A percentile compares a stretch with the other conserved stretches of the same genome.
Evolutionary conservation across 2,329 filamentous ascomycete genomes (phyloP).

Genomic region (Falciphora oryzae): DNA sequence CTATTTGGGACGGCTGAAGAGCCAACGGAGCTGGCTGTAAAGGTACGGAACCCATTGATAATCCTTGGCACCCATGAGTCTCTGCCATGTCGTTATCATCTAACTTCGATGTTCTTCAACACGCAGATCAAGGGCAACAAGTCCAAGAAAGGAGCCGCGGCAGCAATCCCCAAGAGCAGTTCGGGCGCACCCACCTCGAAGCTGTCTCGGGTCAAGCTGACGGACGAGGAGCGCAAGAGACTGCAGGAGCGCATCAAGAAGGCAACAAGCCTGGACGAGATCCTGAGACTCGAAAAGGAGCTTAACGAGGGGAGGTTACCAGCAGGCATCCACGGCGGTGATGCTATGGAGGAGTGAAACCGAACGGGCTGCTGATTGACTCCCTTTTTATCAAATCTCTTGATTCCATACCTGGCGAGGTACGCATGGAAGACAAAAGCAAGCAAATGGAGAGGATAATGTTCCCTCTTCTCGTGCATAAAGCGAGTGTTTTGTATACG

Average conservation of each 20-base stretch:
- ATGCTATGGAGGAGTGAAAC: conserved; percentile 56
- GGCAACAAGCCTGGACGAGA: conserved; percentile 84
- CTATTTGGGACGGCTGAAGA: conserved; percentile 76
- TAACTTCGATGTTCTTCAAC: background rate
- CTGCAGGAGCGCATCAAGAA: conserved; percentile 84
- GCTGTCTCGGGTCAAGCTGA: conserved; percentile 75
- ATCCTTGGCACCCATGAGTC: background rate
- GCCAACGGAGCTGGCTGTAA: conserved; percentile 73
- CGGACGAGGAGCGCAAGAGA: conserved; percentile 78
- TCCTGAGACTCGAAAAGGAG: conserved; percentile 84
- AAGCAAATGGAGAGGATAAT: background rate
- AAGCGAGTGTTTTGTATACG: background rate
- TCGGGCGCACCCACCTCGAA: conserved; percentile 43
- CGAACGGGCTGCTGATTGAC: background rate
- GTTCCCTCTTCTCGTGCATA: background rate
- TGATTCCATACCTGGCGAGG: background rate
- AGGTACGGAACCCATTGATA: conserved; percentile 35
- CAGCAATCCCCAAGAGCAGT: conserved; percentile 29
- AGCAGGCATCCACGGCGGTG: conserved; percentile 52
- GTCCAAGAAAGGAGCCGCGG: conserved; percentile 65
- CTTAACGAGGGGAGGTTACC: conserved; percentile 85
- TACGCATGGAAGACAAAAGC: background rate
- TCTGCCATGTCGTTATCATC: background rate
- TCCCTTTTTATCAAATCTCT: background rate
- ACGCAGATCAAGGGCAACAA: conserved; percentile 74